Conservation (phyloP, 371 early-diverging fungal genomes). For the Lichtheimia corymbifera region DNA sequence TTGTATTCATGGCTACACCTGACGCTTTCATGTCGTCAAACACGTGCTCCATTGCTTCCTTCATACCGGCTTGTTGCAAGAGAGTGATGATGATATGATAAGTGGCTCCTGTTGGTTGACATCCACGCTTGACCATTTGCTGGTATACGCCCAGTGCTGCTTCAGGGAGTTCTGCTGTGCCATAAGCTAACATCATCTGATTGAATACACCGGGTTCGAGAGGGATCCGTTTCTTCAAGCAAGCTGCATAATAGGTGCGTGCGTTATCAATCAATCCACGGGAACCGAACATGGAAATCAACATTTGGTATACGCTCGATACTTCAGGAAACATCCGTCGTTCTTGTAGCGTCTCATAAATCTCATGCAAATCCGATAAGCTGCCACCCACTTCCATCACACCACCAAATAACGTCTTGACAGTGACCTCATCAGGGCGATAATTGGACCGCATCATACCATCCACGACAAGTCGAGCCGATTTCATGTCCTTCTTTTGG, state of each 20-base stretch:
- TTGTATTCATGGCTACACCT: constrained; percentile 6
- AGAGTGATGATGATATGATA: constrained; percentile 31
- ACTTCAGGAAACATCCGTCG: constrained; percentile 8
- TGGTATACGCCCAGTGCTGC: constrained; percentile 27
- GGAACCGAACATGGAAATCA: constrained; percentile 25
- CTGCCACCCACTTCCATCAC: constrained; percentile 10
- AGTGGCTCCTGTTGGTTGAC: constrained; percentile 23
- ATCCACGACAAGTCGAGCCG: constrained; percentile 35
- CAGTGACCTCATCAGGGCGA: constrained; percentile 13
- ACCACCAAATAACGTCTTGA: constrained; percentile 32
- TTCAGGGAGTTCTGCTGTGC: constrained; percentile 15
- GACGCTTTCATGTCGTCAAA: constrained; percentile 21
- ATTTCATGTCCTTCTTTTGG: constrained; percentile 16
- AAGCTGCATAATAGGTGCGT: constrained; percentile 11
- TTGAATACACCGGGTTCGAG: constrained; percentile 13
- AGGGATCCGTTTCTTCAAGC: background rate
- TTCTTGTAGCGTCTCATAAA: constrained; percentile 13
- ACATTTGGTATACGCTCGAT: constrained; percentile 8
- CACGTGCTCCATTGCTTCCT: constrained; percentile 14
- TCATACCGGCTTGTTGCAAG: constrained; percentile 7
- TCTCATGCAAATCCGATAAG: constrained; percentile 20
- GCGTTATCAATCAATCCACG: constrained; percentile 17
- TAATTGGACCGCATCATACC: constrained; percentile 21
- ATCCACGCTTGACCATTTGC: constrained; percentile 36
- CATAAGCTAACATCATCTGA: constrained; percentile 27